phyloP scores from a whole-genome alignment of 352 stramenopile species.

The Phytopythium boreale region DNA sequence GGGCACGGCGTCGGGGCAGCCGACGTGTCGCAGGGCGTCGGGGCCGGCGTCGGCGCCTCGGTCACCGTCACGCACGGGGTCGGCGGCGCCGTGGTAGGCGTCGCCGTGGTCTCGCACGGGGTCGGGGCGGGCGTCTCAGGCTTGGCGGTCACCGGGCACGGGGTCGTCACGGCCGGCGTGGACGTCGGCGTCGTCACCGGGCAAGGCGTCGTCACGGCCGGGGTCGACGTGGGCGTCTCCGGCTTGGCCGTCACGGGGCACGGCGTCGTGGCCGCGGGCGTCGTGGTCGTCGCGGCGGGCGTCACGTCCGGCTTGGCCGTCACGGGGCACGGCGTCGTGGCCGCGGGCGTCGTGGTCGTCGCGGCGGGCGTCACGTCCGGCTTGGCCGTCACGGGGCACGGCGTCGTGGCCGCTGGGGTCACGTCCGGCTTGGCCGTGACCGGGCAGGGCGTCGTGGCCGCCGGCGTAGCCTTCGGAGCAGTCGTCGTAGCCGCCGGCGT shows the following conservation, averaged over 20 bases:
- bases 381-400: conserved; percentile 9
- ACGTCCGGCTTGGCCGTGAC: not conserved
- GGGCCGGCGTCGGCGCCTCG: too few relatives aligned
- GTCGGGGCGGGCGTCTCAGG: not conserved
- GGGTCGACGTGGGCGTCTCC: not conserved
- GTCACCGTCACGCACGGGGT: conserved; percentile 11
- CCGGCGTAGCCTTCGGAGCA: conserved; percentile 1
- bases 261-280: conserved; percentile 15
- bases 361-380: not conserved
- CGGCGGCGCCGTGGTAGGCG: too few relatives aligned
- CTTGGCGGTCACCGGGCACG: not conserved
- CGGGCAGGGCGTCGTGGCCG: not conserved
- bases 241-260: conserved; percentile 19
- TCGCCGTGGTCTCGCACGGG: conserved; percentile 9
- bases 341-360: not conserved
- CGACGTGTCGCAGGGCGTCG: too few relatives aligned
- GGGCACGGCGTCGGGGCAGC: too few relatives aligned
- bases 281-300: not conserved
- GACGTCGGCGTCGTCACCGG: conserved; percentile 21
- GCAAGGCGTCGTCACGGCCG: conserved; percentile 18
- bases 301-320: conserved; percentile 13
- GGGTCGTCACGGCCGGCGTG: conserved; percentile 10
- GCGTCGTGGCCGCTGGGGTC: conserved; percentile 9
- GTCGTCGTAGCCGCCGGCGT: conserved; percentile 17
- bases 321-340: conserved; percentile 22